These are phyloP conservation scores for Sphagnum contortum DNA, from an alignment of 225 moss, liverwort and hornwort species.

Conservation along the genomic window DNA sequence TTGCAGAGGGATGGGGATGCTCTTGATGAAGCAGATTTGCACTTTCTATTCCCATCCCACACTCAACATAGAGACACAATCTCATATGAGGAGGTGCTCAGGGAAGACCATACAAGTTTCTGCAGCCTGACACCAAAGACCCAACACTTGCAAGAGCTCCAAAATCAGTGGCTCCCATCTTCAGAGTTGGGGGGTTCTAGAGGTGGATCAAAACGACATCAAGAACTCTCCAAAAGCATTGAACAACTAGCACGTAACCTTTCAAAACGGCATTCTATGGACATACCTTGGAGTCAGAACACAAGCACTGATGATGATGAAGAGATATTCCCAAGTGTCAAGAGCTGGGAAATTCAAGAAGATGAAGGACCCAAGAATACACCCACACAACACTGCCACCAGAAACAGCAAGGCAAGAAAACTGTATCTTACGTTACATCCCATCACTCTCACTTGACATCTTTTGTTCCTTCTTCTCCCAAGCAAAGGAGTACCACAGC, in stretches of 20 bases:
- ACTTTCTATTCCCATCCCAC: slow-evolving; percentile 22
- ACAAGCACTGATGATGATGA: slow-evolving; percentile 34
- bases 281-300: not conserved
- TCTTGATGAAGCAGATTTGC: slow-evolving; percentile 23
- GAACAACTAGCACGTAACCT: not conserved
- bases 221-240: not conserved
- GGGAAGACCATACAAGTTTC: not conserved
- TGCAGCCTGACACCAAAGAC: not conserved
- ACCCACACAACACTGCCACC: slow-evolving; percentile 2
- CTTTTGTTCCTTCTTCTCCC: slow-evolving; percentile 5
- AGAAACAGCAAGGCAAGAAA: not conserved
- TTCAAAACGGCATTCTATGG: not conserved
- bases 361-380: slow-evolving; percentile 19
- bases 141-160: not conserved
- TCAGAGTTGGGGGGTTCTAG: slow-evolving; percentile 4
- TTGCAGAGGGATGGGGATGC: slow-evolving; percentile 16
- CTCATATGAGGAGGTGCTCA: not conserved
- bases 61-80: slow-evolving; percentile 5
- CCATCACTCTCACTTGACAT: slow-evolving; percentile 6
- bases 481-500: slow-evolving; percentile 1
- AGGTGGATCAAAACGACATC: not conserved
- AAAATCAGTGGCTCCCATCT: slow-evolving; percentile 14
- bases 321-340: slow-evolving; percentile 38
- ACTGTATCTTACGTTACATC: not conserved
- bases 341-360: slow-evolving; percentile 43